phyloP scores from a whole-genome alignment of 2,329 filamentous ascomycete genomes.

The Hypoxylon sp. region DNA sequence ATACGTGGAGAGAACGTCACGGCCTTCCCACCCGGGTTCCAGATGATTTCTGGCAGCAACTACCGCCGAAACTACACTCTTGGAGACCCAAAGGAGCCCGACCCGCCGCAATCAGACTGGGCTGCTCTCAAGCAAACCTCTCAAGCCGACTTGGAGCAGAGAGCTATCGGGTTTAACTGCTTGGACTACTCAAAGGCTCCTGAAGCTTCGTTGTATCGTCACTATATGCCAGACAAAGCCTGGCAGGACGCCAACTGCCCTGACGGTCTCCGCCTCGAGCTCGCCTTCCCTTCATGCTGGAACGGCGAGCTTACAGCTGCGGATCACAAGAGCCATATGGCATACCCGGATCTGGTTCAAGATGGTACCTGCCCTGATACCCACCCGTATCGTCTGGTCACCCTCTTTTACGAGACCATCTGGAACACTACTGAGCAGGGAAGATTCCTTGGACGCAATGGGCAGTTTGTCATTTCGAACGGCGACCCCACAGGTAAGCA shows the following conservation, averaged over 20 bases:
- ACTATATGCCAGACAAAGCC: conserved; percentile 81
- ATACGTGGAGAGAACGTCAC: conserved; percentile 71
- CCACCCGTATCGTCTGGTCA: conserved; percentile 75
- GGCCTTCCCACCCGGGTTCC: conserved; percentile 81
- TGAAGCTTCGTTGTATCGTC: conserved; percentile 83
- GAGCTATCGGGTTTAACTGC: conserved; percentile 94
- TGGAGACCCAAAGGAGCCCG: conserved; percentile 72
- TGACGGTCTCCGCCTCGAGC: conserved; percentile 84
- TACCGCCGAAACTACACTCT: conserved; percentile 76
- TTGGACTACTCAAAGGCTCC: conserved; percentile 77
- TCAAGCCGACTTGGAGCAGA: conserved; percentile 78
- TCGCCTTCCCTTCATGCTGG: conserved; percentile 93
- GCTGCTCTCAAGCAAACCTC: conserved; percentile 67
- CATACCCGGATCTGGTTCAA: conserved; percentile 82
- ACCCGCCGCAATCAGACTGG: conserved; percentile 78
- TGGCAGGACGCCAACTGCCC: conserved; percentile 84
- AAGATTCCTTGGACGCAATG: conserved; percentile 68
- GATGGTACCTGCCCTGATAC: conserved; percentile 79
- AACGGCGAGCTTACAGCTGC: conserved; percentile 74
- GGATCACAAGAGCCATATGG: conserved; percentile 75
- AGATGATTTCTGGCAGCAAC: conserved; percentile 83
- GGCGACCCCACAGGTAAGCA: conserved; percentile 78
- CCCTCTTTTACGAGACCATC: conserved; percentile 88
- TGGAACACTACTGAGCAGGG: conserved; percentile 72
- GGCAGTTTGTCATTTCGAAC: conserved; percentile 80